These are phyloP conservation scores for Vigna hirtella DNA, from an alignment of 306 rosid species.

Conservation along the genomic window DNA sequence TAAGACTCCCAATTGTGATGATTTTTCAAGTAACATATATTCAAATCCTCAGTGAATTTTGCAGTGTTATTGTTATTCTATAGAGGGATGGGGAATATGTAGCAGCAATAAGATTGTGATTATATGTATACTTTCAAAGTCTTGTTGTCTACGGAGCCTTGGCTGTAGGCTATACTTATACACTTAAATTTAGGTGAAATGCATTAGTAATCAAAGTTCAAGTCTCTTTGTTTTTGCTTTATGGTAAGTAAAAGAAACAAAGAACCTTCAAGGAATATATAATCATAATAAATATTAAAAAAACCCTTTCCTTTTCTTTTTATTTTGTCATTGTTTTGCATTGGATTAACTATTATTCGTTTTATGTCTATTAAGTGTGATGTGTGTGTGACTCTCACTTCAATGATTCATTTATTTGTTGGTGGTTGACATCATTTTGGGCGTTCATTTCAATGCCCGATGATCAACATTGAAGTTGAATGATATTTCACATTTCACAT, in stretches of 20 bases:
- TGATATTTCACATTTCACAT: constrained; percentile 6
- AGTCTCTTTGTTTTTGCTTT: constrained; percentile 13
- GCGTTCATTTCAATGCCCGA: not conserved
- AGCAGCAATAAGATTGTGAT: constrained; percentile 10
- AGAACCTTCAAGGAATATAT: not conserved
- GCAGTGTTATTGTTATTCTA: not conserved
- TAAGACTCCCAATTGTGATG: not conserved
- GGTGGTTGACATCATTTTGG: not conserved
- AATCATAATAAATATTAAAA: not conserved
- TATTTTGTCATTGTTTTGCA: not conserved
- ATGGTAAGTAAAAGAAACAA: not conserved
- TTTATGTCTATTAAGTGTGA: not conserved
- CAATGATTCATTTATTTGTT: not conserved
- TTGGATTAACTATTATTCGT: not conserved
- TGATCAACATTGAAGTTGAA: not conserved
- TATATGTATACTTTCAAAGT: not conserved
- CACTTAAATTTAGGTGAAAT: not conserved
- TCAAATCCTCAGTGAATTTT: constrained; percentile 10
- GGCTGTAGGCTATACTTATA: not conserved
- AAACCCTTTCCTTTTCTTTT: not conserved
- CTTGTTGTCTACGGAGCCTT: not conserved
- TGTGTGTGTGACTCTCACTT: not conserved
- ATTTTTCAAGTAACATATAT: constrained; percentile 6
- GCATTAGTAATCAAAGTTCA: constrained; percentile 4
- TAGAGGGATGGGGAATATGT: not conserved